A percentile compares a stretch with the other conserved stretches of the same genome.
These are phyloP conservation scores for Adansonia madagascariensis DNA, from an alignment of 441 rosid species.

Conservation along the genomic window DNA sequence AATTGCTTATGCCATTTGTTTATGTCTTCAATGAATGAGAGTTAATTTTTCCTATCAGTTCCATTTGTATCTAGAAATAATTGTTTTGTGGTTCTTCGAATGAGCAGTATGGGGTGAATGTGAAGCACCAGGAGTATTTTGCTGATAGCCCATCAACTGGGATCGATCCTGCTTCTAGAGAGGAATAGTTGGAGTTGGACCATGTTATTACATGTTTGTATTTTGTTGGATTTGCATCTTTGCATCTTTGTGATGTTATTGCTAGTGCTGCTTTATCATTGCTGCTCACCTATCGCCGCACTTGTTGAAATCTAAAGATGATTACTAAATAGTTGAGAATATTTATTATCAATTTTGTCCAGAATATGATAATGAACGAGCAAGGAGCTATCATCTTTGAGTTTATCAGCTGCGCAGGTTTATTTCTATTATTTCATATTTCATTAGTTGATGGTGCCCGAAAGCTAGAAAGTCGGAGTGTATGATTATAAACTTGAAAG, in stretches of 20 bases:
- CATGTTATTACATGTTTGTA: background rate
- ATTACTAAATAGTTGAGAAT: too few species aligned
- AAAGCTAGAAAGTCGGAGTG: too few species aligned
- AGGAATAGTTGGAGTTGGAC: slow-evolving; percentile 42
- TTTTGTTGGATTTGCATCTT: background rate
- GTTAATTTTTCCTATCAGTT: background rate
- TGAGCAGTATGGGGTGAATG: slow-evolving; percentile 80
- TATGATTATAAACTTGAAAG: too few species aligned
- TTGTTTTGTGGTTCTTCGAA: background rate
- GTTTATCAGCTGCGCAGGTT: too few species aligned
- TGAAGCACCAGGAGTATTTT: slow-evolving; percentile 92
- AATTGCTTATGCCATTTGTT: background rate
- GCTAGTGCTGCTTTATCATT: background rate
- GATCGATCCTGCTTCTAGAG: slow-evolving; percentile 72
- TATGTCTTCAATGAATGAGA: background rate
- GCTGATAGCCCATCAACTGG: slow-evolving; percentile 88
- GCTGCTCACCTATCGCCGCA: background rate
- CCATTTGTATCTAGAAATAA: slow-evolving; percentile 1
- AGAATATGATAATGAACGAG: too few species aligned
- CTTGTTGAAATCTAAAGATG: too few species aligned
- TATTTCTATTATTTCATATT: too few species aligned
- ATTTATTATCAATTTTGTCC: too few species aligned
- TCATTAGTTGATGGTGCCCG: too few species aligned
- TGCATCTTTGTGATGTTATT: background rate
- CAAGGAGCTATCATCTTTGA: too few species aligned